Base-by-base conservation (phyloP, 139 green algal species). In the Coccomyxa sp. region DNA sequence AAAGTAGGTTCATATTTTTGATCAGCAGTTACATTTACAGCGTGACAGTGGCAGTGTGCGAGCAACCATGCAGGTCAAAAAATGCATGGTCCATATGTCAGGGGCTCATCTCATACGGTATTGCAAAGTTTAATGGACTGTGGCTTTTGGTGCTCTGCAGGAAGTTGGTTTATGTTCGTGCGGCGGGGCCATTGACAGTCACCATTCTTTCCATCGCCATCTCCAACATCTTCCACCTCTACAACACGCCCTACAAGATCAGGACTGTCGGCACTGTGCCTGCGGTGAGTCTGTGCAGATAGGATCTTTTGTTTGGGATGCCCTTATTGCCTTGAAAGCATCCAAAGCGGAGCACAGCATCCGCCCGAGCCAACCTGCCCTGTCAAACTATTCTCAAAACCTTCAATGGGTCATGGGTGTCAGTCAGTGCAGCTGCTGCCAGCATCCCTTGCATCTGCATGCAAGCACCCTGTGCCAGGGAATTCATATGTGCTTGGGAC, bases 181-280 rank as follows among this genome's bases (percentile, higher is more conserved):
- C 90, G 1, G 23, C 92, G 4, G 90, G 90, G n/a, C 90, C 90
- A 0, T 82, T 93, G 10, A 85, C 84, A 13, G 90, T 93, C 1
- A 87, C 87, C 67, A 74, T 91, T 45, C 30, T 93, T 30, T 89
- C 85, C 67, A 93, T 92, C 60, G 85, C 84, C 58, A 81, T 92
- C 15, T 88, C 85, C 76, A 88, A 88, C 84, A 90, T 91, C 83
- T 89, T 87, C 66, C 59, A 87, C n/a, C 83, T 81, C 38, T 67
- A 85, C 76, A 86, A 81, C 27, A 57, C 28, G n/a, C 81, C 81
- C 0, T 30, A 58, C 63, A 87, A 82, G 15, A 85, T 87, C 76
- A 9, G 76, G 15, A 51, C 81, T 28, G 81, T 93, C 13, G 87
- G 90, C 27, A 80, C 82, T 9, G 87, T 93, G 76, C 85, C 85